Evolutionary conservation across 495 filamentous ascomycete genomes (phyloP).

Genomic region (Aspergillus avenaceus): DNA sequence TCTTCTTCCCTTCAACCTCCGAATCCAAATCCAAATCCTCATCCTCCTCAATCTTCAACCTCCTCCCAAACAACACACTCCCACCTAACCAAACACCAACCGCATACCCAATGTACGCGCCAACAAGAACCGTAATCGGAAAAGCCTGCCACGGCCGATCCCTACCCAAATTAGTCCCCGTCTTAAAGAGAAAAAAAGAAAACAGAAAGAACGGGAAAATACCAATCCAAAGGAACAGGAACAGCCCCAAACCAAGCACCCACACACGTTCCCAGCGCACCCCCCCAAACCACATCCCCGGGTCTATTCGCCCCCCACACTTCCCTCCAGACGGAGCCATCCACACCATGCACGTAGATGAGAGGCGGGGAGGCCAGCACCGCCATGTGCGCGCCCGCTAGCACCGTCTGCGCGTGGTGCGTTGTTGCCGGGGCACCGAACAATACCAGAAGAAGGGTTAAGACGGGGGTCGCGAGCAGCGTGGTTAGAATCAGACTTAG

Average conservation of each 20-base stretch:
- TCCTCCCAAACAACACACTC: conserved; percentile 56
- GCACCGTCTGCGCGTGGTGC: conserved; percentile 70
- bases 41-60: conserved; percentile 51
- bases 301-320: conserved; percentile 50
- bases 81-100: conserved; percentile 58
- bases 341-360: conserved; percentile 80
- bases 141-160: conserved; percentile 96
- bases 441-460: conserved; percentile 67
- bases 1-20: conserved; percentile 22
- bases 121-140: conserved; percentile 82
- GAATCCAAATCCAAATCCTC: conserved; percentile 1
- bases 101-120: conserved; percentile 64
- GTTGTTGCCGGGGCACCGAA: conserved; percentile 90
- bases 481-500: conserved; percentile 59
- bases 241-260: conserved; percentile 66
- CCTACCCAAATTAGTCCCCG: conserved; percentile 31
- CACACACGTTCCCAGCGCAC: conserved; percentile 45
- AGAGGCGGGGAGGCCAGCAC: conserved; percentile 69
- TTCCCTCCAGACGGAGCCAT: conserved; percentile 67
- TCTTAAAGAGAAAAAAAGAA: conserved; percentile 3
- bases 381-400: conserved; percentile 77
- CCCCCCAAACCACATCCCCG: conserved; percentile 36
- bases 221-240: conserved; percentile 95
- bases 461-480: conserved; percentile 58
- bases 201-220: conserved; percentile 24